Conservation (phyloP, 2,329 filamentous ascomycete genomes). For the Kalmusia sp. region DNA sequence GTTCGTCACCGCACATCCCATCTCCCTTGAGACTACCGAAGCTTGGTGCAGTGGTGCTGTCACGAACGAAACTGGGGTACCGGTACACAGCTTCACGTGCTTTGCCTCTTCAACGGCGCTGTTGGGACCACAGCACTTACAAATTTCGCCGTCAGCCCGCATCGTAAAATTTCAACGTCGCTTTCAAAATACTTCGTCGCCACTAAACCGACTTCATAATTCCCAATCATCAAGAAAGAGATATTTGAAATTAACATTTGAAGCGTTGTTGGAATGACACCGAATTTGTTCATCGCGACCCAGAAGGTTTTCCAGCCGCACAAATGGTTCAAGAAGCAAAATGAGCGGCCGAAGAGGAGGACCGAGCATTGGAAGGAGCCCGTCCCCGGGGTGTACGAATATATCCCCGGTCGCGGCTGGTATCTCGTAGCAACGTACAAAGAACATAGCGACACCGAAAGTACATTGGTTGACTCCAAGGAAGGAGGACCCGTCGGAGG, state of each 20-base stretch:
- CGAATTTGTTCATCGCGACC: constrained; percentile 59
- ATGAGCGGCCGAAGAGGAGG: constrained; percentile 47
- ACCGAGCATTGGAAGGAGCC: constrained; percentile 59
- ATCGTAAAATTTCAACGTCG: not conserved
- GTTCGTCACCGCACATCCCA: not conserved
- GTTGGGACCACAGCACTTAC: constrained; percentile 5
- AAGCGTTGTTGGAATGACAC: constrained; percentile 51
- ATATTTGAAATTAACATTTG: not conserved
- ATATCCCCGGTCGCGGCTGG: constrained; percentile 59
- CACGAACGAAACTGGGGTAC: not conserved
- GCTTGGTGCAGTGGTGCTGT: not conserved
- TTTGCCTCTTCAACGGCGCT: not conserved
- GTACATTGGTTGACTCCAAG: constrained; percentile 26
- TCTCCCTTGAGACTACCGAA: not conserved
- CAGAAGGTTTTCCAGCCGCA: constrained; percentile 56
- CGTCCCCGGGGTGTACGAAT: constrained; percentile 57
- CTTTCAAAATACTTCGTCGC: constrained; percentile 1
- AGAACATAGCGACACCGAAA: constrained; percentile 35
- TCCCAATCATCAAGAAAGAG: no score
- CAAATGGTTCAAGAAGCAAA: constrained; percentile 57
- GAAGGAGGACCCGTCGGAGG: constrained; percentile 23
- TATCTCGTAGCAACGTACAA: constrained; percentile 54
- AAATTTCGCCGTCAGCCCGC: constrained; percentile 6
- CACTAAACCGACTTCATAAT: no score
- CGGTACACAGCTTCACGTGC: constrained; percentile 4